Conservation (phyloP, 768 basidiomycete species). For the Suillus discolor region DNA sequence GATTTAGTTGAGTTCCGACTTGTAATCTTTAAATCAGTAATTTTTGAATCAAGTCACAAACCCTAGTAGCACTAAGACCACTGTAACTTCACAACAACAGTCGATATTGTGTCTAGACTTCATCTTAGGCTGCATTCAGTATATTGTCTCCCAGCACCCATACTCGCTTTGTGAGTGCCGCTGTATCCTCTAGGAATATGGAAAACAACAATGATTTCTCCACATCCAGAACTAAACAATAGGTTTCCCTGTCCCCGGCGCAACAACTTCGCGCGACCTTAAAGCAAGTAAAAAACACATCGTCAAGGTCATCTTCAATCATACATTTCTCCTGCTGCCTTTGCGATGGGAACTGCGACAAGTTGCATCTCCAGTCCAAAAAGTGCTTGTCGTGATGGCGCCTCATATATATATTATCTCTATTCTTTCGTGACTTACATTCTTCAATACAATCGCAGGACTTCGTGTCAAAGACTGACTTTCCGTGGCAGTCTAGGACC, state of each 20-base stretch:
- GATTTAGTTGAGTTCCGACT: background rate
- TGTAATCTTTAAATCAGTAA: background rate
- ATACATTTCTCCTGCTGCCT: background rate
- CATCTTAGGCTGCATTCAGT: background rate
- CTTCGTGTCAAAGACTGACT: background rate
- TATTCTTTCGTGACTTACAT: background rate
- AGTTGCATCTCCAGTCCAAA: background rate
- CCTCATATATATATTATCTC: background rate
- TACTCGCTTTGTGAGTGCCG: background rate
- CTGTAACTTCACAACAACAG: no score
- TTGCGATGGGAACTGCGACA: background rate
- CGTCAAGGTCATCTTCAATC: background rate
- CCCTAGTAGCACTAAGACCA: no score
- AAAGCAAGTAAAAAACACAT: background rate
- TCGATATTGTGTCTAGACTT: background rate
- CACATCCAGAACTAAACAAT: background rate
- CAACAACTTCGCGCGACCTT: background rate
- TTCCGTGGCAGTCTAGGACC: background rate
- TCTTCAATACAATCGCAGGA: background rate
- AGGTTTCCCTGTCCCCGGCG: background rate
- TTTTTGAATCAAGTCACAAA: no score
- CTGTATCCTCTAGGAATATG: background rate
- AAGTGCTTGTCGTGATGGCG: background rate
- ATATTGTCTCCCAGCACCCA: background rate
- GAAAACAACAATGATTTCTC: background rate